Conservation (phyloP, 108 stramenopile species). For the Cylindrotheca closterium region DNA sequence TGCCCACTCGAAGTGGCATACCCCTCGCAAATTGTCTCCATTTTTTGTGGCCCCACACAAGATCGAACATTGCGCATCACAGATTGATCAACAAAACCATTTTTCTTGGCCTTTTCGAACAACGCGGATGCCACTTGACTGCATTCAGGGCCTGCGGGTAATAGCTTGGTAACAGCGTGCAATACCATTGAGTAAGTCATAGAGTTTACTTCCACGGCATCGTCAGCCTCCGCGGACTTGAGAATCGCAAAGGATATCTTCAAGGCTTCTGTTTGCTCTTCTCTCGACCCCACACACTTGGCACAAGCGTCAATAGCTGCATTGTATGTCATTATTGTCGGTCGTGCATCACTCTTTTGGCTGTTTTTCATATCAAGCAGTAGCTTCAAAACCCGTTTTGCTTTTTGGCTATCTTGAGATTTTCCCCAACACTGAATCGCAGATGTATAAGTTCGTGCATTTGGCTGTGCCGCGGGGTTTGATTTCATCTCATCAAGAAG, state of each 20-base stretch:
- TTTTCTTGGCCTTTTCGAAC: constrained; percentile 41
- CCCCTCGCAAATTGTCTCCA: constrained; percentile 11
- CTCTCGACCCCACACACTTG: constrained; percentile 23
- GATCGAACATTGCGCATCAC: constrained; percentile 19
- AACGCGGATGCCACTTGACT: constrained; percentile 26
- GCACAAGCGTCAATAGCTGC: constrained; percentile 57
- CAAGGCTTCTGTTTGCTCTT: constrained; percentile 35
- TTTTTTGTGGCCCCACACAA: constrained; percentile 12
- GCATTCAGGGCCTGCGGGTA: constrained; percentile 32
- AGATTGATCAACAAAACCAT: constrained; percentile 19
- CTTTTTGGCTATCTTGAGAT: constrained; percentile 22
- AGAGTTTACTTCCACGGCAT: constrained; percentile 9
- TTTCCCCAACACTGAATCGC: constrained; percentile 45
- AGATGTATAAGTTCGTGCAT: constrained; percentile 49
- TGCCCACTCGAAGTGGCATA: constrained; percentile 19
- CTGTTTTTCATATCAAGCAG: constrained; percentile 52
- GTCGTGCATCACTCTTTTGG: constrained; percentile 34
- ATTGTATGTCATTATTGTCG: constrained; percentile 46
- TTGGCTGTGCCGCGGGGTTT: constrained; percentile 32
- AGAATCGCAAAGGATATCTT: constrained; percentile 55
- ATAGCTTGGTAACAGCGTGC: constrained; percentile 15
- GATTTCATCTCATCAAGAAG: constrained; percentile 36
- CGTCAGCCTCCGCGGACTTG: constrained; percentile 24
- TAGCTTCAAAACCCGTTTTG: constrained; percentile 43
- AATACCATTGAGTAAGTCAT: constrained; percentile 31